Evolutionary conservation across 2,329 filamentous ascomycete genomes (phyloP), one percentile per base, ranked within the genome.

Genomic region (Aspergillus sp.): DNA sequence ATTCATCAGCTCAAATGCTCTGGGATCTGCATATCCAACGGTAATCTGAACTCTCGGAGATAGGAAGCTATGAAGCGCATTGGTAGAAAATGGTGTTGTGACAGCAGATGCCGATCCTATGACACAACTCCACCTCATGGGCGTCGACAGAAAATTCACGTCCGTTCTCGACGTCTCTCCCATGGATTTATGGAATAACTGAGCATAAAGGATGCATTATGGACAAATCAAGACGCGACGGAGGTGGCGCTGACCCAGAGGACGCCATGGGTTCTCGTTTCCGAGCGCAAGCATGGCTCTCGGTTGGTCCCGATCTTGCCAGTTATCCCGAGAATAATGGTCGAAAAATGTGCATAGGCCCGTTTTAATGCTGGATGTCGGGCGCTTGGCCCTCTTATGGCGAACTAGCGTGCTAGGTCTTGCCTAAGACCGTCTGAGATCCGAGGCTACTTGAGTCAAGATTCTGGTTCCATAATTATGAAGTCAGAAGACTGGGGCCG

Each of bases 381-480:
- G 53, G 11, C 43, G 22, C 51, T 53, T 53, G 51, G 19, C 31
- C 31, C 31, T 15, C 17, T 45, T 23, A 17, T n/a, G 41, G 15
- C 55, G 17, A 52, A 28, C 34, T 50, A 46, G 48, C 25, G 47
- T 23, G 17, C 55, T 55, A 11, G 47, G 22, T 52, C 38, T 4
- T 17, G 23, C 15, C 53, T 25, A 55, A 31, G 53, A 47, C 55
- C 46, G 55, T 45, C 47, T 45, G 15, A 51, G 47, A 51, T 45
- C 55, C 55, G 47, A 57, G 30, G 15, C 55, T 56, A 41, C 46
- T 30, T 9, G 17, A 51, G 55, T 57, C 47, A 57, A 57, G 55
- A 57, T 57, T 58, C 23, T 52, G 55, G 48, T 52, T 58, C 48
- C 55, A 58, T 52, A 52, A 58, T 58, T 52, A 58, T 58, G 55